Base-by-base conservation (phyloP, 306 rosid species). In the Argentina anserina region DNA sequence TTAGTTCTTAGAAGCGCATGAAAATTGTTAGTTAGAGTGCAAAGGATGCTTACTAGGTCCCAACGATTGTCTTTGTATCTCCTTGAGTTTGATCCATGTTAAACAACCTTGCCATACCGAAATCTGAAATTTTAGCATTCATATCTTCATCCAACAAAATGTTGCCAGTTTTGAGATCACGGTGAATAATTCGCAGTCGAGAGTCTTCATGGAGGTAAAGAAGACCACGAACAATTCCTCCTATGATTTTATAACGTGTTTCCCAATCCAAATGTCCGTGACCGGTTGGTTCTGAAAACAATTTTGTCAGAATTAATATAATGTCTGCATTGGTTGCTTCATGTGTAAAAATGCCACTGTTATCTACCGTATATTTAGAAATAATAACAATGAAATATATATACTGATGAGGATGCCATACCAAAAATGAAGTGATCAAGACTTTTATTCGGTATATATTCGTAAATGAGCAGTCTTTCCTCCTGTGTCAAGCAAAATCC, bases 131-230 rank as follows among this genome's bases (percentile, higher is more conserved):
- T 68, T 68, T 68, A 0, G 72, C 60, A 3, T 68, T 68, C 72
- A 47, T 68, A 3, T 68, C 43, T 33, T 47, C 72, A 47, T 31
- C 72, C 34, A 68, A 68, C 3, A 68, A 26, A 46, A 68, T 47
- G 60, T 68, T 68, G 43, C 60, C 20, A 0, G 72, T 6, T 47
- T 68, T 68, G 8, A 46, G 60, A 31, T 68, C 43, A 0, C 72
- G 60, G 7, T 68, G 60, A 46, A 68, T 47, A 5, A 68, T 47
- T 68, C 43, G 18, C 1, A 47, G n/a, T 1, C 60, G 20, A 3
- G 72, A 68, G 47, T 68, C 72, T 46, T 68, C 60, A 1, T 68
- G 72, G 20, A 68, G 43, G 29, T 68, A 68, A 47, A 68, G 72
- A 31, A 68, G 41, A 13, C 72, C 72, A 18, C 60, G 72, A 10